Base-by-base conservation (phyloP, 2,329 filamentous ascomycete species). In the Aspergillaceae sp. region DNA sequence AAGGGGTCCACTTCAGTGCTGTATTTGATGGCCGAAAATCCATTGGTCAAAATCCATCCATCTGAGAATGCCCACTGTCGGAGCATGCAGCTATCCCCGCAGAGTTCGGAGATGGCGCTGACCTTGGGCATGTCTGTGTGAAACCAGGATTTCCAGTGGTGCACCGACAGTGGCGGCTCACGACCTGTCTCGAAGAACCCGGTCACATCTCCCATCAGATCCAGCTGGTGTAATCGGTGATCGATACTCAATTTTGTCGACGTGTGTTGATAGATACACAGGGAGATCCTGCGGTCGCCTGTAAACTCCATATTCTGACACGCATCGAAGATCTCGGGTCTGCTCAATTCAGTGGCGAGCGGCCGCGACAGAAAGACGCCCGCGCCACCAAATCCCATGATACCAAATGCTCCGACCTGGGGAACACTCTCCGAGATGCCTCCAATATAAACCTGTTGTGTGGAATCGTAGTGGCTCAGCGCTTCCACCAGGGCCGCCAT, bases 301-400 rank as follows among this genome's bases (percentile, higher is more conserved):
- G 67, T 63, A 7, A 62, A 64, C 6, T 67, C 67, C 50, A 70
- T 68, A 5, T 57, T 59, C 26, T 78, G 64, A 51, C 79, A 83
- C 28, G 64, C 58, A 10, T 75, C 70, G 27, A 75, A 70, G 34
- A 74, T 64, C 1, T 52, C 51, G 1, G 50, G 50, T 2, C 68
- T 66, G 33, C 69, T 68, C 0, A 83, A 58, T 47, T 75, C 63
- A 27, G 60, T 57, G 11, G 77, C 66, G 1, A 82, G 69, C 2
- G 78, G 72, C 6, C 74, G 62, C 33, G 74, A 79, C 9, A 83
- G 56, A 58, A 82, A 82, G 47, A 78, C 67, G 46, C 79, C 80
- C 3, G 75, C 79, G 49, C 79, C 79, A 46, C 80, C 79, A 49
- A 74, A 83, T 9, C 76, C 79, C 72, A 81, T 79, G 52, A 74